These are phyloP conservation scores for Talaromyces nanjingensis DNA, from an alignment of 495 filamentous ascomycete species.

Conservation along the genomic window DNA sequence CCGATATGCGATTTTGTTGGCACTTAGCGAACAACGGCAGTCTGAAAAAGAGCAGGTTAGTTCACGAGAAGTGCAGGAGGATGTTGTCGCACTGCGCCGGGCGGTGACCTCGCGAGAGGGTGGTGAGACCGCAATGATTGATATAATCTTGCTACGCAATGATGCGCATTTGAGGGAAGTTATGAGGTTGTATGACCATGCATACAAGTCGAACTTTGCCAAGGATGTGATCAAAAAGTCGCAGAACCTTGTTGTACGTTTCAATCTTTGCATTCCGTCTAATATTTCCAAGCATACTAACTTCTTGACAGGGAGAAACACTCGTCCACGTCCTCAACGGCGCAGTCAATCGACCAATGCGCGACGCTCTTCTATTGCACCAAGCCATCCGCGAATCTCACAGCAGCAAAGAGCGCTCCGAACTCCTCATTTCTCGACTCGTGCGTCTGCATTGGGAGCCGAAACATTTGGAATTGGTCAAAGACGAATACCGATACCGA, in stretches of 20 bases:
- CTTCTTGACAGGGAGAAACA: conserved; percentile 71
- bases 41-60: conserved; percentile 61
- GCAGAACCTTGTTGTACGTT: conserved; percentile 80
- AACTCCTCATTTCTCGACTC: conserved; percentile 72
- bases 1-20: conserved; percentile 78
- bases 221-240: conserved; percentile 82
- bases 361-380: conserved; percentile 88
- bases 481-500: conserved; percentile 60
- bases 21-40: conserved; percentile 74
- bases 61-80: conserved; percentile 53
- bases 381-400: conserved; percentile 69
- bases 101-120: conserved; percentile 69
- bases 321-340: conserved; percentile 96
- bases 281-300: not conserved
- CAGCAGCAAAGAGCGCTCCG: conserved; percentile 63
- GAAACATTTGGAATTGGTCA: conserved; percentile 63
- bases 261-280: conserved; percentile 7
- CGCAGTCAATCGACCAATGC: conserved; percentile 88
- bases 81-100: conserved; percentile 63
- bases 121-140: conserved; percentile 86
- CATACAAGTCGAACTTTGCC: conserved; percentile 71
- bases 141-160: conserved; percentile 70
- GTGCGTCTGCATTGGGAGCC: conserved; percentile 83
- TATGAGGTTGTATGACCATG: conserved; percentile 61
- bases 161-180: conserved; percentile 79